Conservation (phyloP, 495 filamentous ascomycete species). For the Echria macrotheca region DNA sequence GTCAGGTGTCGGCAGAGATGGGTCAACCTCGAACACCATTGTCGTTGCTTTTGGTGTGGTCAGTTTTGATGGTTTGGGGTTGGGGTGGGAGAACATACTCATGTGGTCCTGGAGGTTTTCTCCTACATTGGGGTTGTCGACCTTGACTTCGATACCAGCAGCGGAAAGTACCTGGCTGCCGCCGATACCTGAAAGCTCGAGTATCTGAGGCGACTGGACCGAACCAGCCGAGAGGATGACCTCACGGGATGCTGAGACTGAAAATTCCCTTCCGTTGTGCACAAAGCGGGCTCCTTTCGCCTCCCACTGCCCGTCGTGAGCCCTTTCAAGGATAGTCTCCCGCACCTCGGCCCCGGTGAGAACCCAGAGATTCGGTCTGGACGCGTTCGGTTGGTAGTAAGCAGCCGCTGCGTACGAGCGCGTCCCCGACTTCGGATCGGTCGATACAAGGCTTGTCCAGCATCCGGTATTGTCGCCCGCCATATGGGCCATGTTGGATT, state of each 20-base stretch:
- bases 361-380: constrained; percentile 38
- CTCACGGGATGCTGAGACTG: constrained; percentile 34
- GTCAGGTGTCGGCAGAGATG: constrained; percentile 36
- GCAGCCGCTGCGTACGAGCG: constrained; percentile 44
- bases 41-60: constrained; percentile 18
- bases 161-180: constrained; percentile 30
- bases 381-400: constrained; percentile 32
- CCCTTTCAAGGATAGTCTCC: constrained; percentile 31
- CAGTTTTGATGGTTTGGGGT: too few species aligned
- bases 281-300: constrained; percentile 42
- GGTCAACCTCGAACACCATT: constrained; percentile 43
- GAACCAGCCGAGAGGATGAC: constrained; percentile 51
- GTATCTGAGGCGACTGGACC: constrained; percentile 48
- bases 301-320: constrained; percentile 20
- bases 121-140: constrained; percentile 46
- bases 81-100: constrained; percentile 30
- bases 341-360: constrained; percentile 35
- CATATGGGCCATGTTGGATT: constrained; percentile 35
- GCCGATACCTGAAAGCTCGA: constrained; percentile 56
- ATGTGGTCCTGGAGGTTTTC: constrained; percentile 54
- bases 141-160: constrained; percentile 38
- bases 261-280: constrained; percentile 25
- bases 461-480: constrained; percentile 39
- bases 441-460: constrained; percentile 41
- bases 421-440: constrained; percentile 31